Percentiles rank a stretch among this genome's conserved stretches.
Evolutionary conservation across 768 basidiomycete genomes (phyloP).

Genomic region (Hericium coralloides): DNA sequence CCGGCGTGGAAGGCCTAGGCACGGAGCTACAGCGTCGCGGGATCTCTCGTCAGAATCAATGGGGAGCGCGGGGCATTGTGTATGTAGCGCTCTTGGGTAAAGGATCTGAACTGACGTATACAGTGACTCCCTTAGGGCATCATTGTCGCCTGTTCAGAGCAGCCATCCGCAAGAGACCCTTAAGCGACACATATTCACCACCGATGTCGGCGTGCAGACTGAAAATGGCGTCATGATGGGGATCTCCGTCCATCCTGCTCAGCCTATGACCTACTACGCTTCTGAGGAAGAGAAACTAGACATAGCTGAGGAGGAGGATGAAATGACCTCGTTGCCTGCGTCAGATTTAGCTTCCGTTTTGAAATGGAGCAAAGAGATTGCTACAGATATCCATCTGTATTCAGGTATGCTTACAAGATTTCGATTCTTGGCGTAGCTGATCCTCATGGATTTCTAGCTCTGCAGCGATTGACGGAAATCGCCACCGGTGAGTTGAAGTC

Average conservation of each 20-base stretch:
- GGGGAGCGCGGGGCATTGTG: slow-evolving; percentile 70
- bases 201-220: slow-evolving; percentile 60
- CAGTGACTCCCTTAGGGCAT: slow-evolving; percentile 26
- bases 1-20: slow-evolving; percentile 58
- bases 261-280: slow-evolving; percentile 16
- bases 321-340: slow-evolving; percentile 44
- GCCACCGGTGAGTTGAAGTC: slow-evolving; percentile 39
- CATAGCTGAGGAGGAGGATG: slow-evolving; percentile 38
- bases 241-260: slow-evolving; percentile 10
- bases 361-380: slow-evolving; percentile 69
- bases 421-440: slow-evolving; percentile 14
- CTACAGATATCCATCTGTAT: slow-evolving; percentile 60
- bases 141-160: slow-evolving; percentile 40
- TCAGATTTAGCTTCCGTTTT: slow-evolving; percentile 59
- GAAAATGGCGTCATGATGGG: slow-evolving; percentile 24
- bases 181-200: slow-evolving; percentile 47
- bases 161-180: slow-evolving; percentile 36
- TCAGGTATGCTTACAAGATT: slow-evolving; percentile 32
- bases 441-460: slow-evolving; percentile 23
- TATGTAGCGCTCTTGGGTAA: slow-evolving; percentile 24
- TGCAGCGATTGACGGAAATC: slow-evolving; percentile 65
- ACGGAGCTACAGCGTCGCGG: slow-evolving; percentile 59
- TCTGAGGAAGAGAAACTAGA: slow-evolving; percentile 24
- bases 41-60: slow-evolving; percentile 56
- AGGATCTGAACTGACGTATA: neutral